Conservation (phyloP, 768 basidiomycete genomes). For the Amanita inopinata region DNA sequence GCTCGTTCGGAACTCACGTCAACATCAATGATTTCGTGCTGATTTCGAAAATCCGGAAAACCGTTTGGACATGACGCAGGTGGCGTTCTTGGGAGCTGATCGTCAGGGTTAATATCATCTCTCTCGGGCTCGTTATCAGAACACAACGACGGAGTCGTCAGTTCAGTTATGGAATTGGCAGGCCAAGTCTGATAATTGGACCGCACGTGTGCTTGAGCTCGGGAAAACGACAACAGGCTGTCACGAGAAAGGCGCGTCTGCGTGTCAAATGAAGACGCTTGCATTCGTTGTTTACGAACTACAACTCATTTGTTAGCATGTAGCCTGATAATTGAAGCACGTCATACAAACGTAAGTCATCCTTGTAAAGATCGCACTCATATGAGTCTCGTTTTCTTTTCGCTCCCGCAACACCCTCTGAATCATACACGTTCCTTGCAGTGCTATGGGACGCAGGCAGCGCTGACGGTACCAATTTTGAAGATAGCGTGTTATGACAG, state of each 20-base stretch:
- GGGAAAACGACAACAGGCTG: too few relatives aligned
- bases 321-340: too few relatives aligned
- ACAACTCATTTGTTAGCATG: too few relatives aligned
- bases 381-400: neutral
- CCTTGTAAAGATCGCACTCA: too few relatives aligned
- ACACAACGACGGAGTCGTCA: constrained; percentile 60
- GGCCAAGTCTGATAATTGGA: constrained; percentile 14
- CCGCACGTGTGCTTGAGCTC: too few relatives aligned
- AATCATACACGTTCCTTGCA: too few relatives aligned
- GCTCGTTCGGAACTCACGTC: constrained; percentile 20
- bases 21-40: constrained; percentile 25
- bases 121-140: constrained; percentile 55
- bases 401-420: neutral
- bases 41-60: constrained; percentile 9
- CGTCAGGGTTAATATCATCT: constrained; percentile 40
- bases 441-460: too few relatives aligned
- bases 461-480: too few relatives aligned
- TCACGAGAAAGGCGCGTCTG: too few relatives aligned
- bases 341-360: neutral
- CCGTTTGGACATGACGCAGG: constrained; percentile 13
- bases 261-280: too few relatives aligned
- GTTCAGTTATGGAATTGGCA: constrained; percentile 22
- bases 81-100: constrained; percentile 45
- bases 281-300: too few relatives aligned
- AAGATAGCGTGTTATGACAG: neutral